A percentile compares a stretch with the other conserved stretches of the same genome.
These are phyloP conservation scores for Exsudoporus floridanus DNA, from an alignment of 1,284 basidiomycete species.

Conservation along the genomic window DNA sequence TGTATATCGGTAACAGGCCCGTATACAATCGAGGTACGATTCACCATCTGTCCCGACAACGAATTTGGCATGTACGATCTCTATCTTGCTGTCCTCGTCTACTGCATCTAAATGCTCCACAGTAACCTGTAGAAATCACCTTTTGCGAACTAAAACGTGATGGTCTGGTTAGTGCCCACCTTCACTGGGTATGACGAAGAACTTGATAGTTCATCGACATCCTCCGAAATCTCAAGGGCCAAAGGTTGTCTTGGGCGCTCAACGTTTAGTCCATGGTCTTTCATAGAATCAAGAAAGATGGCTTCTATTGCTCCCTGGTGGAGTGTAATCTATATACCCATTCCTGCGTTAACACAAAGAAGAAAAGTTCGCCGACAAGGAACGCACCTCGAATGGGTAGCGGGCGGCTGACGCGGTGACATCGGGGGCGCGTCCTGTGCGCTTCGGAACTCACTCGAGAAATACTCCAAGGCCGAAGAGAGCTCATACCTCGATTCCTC, in stretches of 20 bases:
- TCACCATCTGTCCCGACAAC: slow-evolving; percentile 63
- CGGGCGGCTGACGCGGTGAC: slow-evolving; percentile 57
- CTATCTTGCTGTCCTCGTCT: slow-evolving; percentile 27
- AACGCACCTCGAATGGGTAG: slow-evolving; percentile 61
- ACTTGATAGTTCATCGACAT: slow-evolving; percentile 43
- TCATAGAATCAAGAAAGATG: slow-evolving; percentile 67
- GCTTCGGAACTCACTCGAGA: slow-evolving; percentile 35
- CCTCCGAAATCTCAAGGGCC: slow-evolving; percentile 50
- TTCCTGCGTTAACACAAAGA: neutral
- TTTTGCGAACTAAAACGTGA: neutral
- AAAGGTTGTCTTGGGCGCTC: slow-evolving; percentile 57
- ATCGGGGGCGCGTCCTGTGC: slow-evolving; percentile 59
- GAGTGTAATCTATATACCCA: slow-evolving; percentile 53
- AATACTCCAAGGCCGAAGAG: neutral
- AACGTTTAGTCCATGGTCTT: slow-evolving; percentile 50
- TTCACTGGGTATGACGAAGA: slow-evolving; percentile 53
- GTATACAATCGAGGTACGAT: slow-evolving; percentile 1
- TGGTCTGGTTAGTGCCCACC: slow-evolving; percentile 36
- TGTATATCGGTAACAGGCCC: neutral
- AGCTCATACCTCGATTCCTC: slow-evolving; percentile 56
- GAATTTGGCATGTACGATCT: slow-evolving; percentile 47
- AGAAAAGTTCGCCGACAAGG: neutral
- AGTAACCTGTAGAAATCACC: slow-evolving; percentile 37
- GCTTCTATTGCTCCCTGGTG: slow-evolving; percentile 75
- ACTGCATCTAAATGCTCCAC: slow-evolving; percentile 37